phyloP scores from a whole-genome alignment of 805 yeast species.

The Starmerella etchellsii region DNA sequence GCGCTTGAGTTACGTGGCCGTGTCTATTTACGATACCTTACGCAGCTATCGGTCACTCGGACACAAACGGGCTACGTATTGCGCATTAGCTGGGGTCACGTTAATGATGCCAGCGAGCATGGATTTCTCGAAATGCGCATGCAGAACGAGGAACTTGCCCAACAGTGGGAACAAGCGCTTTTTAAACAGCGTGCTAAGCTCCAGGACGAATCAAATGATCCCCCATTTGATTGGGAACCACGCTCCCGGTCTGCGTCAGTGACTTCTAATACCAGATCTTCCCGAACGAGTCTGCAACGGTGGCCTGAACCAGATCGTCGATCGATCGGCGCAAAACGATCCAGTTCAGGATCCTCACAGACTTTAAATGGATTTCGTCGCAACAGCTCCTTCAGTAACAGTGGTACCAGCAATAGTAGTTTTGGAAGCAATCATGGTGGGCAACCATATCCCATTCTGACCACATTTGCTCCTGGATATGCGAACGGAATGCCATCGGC shows the following conservation, averaged over 20 bases:
- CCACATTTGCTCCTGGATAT: too few relatives aligned
- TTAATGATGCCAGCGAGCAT: conserved; percentile 61
- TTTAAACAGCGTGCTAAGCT: conserved; percentile 5
- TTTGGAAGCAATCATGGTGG: background rate
- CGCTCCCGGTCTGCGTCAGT: background rate
- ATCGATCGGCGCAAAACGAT: background rate
- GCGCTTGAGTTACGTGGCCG: conserved; percentile 60
- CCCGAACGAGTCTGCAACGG: background rate
- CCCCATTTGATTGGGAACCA: too few relatives aligned
- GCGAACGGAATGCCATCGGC: too few relatives aligned
- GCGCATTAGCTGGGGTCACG: conserved; percentile 26
- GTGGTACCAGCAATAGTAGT: conserved; percentile 1
- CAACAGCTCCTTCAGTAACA: background rate
- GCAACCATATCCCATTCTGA: too few relatives aligned
- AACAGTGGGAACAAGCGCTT: conserved; percentile 54
- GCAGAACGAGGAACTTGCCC: conserved; percentile 67
- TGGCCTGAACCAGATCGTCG: background rate
- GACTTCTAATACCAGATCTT: background rate
- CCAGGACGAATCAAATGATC: background rate
- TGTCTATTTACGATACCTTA: conserved; percentile 59
- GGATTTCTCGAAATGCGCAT: conserved; percentile 76
- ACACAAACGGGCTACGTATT: conserved; percentile 24
- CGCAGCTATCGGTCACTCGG: conserved; percentile 28
- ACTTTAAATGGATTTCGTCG: background rate
- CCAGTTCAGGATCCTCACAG: conserved; percentile 1